A percentile compares a stretch with the other conserved stretches of the same genome.
These are phyloP conservation scores for Blastocystis sp. DNA, from an alignment of 352 stramenopile genomes.

Conservation along the genomic window DNA sequence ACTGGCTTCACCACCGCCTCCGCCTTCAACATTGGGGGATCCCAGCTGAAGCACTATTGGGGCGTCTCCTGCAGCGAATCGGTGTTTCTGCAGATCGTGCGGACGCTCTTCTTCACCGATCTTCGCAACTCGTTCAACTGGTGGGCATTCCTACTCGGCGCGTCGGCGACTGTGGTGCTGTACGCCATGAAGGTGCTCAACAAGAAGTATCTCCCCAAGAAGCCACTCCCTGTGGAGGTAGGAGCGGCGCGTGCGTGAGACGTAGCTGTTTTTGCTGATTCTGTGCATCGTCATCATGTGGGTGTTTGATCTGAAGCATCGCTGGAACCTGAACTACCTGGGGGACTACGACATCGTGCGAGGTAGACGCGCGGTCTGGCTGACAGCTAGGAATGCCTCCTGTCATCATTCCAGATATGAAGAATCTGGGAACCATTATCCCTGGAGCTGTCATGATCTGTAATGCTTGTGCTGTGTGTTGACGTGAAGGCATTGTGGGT, in stretches of 20 bases:
- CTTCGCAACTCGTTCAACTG: slow-evolving; percentile 33
- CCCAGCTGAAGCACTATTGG: slow-evolving; percentile 63
- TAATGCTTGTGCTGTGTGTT: background rate
- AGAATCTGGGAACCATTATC: background rate
- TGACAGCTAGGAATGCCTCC: background rate
- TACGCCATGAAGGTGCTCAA: slow-evolving; percentile 52
- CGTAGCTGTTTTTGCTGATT: slow-evolving; percentile 62
- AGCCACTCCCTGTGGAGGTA: slow-evolving; percentile 29
- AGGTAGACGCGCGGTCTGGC: background rate
- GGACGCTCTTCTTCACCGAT: slow-evolving; percentile 38
- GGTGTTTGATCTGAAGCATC: slow-evolving; percentile 59
- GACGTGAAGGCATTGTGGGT: slow-evolving; percentile 34
- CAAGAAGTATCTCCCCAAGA: slow-evolving; percentile 60
- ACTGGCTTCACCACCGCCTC: slow-evolving; percentile 63
- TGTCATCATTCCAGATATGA: background rate
- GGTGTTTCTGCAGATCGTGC: slow-evolving; percentile 28
- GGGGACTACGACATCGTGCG: slow-evolving; percentile 50
- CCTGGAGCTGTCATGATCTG: slow-evolving; percentile 47
- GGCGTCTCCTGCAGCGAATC: slow-evolving; percentile 48
- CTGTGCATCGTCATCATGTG: slow-evolving; percentile 51
- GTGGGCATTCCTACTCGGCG: slow-evolving; percentile 52
- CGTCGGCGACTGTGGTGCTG: slow-evolving; percentile 10
- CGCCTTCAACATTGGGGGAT: slow-evolving; percentile 64
- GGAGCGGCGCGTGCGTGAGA: background rate
- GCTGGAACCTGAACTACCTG: slow-evolving; percentile 48